These are phyloP conservation scores for Dysphania ambrosioides DNA, from an alignment of 148 eudicot genomes.

Conservation along the genomic window DNA sequence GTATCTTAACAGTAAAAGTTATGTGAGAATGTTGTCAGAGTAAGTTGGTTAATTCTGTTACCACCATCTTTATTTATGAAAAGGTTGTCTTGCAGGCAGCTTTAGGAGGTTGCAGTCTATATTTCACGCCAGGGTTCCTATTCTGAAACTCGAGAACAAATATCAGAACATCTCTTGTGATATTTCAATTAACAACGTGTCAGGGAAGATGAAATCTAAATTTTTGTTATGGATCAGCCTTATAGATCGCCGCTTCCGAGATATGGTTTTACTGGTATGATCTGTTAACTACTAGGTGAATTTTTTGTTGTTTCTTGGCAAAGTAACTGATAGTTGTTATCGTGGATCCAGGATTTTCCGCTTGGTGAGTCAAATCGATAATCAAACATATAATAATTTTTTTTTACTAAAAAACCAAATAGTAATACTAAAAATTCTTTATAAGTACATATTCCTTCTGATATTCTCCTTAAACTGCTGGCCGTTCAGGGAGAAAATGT, in stretches of 20 bases:
- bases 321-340: too few relatives aligned
- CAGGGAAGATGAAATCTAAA: slow-evolving; percentile 92
- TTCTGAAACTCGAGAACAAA: slow-evolving; percentile 61
- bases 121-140: slow-evolving; percentile 79
- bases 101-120: slow-evolving; percentile 55
- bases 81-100: slow-evolving; percentile 50
- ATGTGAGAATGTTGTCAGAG: background rate
- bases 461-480: background rate
- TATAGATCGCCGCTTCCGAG: slow-evolving; percentile 84
- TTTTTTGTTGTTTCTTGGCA: too few relatives aligned
- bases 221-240: slow-evolving; percentile 69
- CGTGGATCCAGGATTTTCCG: too few relatives aligned
- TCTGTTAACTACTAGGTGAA: slow-evolving; percentile 7
- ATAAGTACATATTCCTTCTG: background rate
- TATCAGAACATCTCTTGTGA: slow-evolving; percentile 74
- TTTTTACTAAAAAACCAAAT: too few relatives aligned
- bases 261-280: slow-evolving; percentile 83
- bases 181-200: slow-evolving; percentile 70
- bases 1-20: background rate
- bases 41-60: slow-evolving; percentile 2
- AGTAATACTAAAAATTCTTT: too few relatives aligned
- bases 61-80: background rate
- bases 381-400: too few relatives aligned
- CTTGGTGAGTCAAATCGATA: too few relatives aligned
- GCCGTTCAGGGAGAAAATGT: background rate